These are phyloP conservation scores for Euphorbia pulcherrima DNA, from an alignment of 345 rosid species.

Conservation along the genomic window DNA sequence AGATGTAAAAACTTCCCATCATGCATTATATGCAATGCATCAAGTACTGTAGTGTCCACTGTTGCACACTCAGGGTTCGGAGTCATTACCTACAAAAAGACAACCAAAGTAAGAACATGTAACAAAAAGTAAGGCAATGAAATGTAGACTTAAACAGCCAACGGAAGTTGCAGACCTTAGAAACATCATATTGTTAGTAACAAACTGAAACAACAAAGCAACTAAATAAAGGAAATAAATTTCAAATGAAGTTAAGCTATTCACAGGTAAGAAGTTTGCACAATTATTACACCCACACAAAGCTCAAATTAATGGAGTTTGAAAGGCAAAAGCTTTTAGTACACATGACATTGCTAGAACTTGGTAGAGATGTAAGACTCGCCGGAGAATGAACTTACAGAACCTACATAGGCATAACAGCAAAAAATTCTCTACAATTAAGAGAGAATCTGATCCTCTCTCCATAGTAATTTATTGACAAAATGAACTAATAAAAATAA, in stretches of 20 bases:
- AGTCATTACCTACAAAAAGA: slow-evolving; percentile 73
- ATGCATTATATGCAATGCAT: slow-evolving; percentile 92
- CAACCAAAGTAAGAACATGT: not conserved
- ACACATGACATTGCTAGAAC: not conserved
- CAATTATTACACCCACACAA: not conserved
- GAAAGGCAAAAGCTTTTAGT: not conserved
- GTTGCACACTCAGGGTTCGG: slow-evolving; percentile 82
- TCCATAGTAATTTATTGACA: not conserved
- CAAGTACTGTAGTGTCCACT: slow-evolving; percentile 78
- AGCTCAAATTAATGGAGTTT: not conserved
- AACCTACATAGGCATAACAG: not conserved
- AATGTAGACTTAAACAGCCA: not conserved
- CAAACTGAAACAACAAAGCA: not conserved
- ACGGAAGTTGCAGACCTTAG: not conserved
- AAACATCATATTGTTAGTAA: not conserved
- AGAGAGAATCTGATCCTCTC: not conserved
- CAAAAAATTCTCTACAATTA: not conserved
- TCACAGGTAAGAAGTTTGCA: not conserved
- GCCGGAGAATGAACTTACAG: not conserved
- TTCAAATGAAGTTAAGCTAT: not conserved
- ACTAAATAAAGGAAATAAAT: not conserved
- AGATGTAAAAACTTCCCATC: slow-evolving; percentile 97
- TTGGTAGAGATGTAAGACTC: not conserved
- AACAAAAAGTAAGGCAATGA: not conserved
- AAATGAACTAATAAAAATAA: not conserved